A percentile compares a stretch with the other conserved stretches of the same genome.
phyloP scores from a whole-genome alignment of 1,139 yeast species.

The Hansenula lynferdii region DNA sequence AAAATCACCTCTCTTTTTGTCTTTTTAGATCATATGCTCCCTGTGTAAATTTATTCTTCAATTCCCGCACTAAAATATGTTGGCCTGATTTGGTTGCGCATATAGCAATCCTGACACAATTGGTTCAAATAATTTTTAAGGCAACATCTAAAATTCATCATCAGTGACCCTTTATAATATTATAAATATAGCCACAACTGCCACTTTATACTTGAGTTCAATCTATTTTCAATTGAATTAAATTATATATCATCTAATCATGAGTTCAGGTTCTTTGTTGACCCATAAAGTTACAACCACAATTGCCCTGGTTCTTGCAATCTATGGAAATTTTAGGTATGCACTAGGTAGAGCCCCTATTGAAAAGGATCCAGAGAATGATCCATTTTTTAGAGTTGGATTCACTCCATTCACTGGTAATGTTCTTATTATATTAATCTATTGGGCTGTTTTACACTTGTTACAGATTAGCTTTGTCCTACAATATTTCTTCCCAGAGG shows the following conservation, averaged over 20 bases:
- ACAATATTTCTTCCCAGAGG: constrained; percentile 44
- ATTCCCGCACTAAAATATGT: constrained; percentile 5
- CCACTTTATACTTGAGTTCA: too few relatives aligned
- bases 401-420: constrained; percentile 69
- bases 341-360: constrained; percentile 42
- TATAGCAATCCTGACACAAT: not conserved
- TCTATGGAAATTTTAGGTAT: constrained; percentile 50
- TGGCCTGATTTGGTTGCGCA: constrained; percentile 1
- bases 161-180: too few relatives aligned
- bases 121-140: not conserved
- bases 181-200: too few relatives aligned
- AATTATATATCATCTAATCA: not conserved
- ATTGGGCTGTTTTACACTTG: constrained; percentile 52
- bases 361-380: constrained; percentile 34
- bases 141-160: too few relatives aligned
- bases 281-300: constrained; percentile 43
- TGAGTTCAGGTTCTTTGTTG: constrained; percentile 1
- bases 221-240: too few relatives aligned
- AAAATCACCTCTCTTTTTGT: too few relatives aligned
- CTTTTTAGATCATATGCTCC: not conserved
- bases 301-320: constrained; percentile 46
- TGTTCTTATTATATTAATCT: constrained; percentile 44
- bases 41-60: not conserved
- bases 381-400: constrained; percentile 38
- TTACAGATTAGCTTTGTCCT: constrained; percentile 50